Evolutionary conservation across 257 asterid species (phyloP), one percentile per base, ranked within the genome.

Genomic region (Echites panduratus): DNA sequence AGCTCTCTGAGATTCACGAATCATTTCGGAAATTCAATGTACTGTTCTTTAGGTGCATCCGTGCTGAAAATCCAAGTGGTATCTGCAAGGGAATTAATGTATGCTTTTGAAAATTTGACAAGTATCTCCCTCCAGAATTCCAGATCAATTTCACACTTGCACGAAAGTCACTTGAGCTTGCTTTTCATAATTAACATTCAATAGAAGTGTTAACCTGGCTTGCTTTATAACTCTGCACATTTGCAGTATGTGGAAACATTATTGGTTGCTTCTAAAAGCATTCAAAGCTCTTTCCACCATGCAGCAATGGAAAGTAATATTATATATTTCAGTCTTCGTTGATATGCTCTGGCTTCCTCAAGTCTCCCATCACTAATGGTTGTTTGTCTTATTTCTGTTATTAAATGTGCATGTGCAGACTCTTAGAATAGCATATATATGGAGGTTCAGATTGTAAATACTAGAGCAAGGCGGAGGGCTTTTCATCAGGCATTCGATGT

Each of bases 391-490:
- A 54, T 54, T n/a, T 54, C 27, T 22, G 29, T 7, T n/a, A 54
- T 54, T n/a, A 22, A 20, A 20, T 54, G 26, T 54, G 9, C 27
- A 19, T 9, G 8, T 54, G 32, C 62, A 54, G 62, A 54, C 3
- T n/a, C 14, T 54, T n/a, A 54, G 62, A 9, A 8, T n/a, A 54
- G 7, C 62, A 22, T 9, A 0, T 22, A 22, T 7, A n/a, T n/a
- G 62, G 26, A n/a, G 62, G 54, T 79, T 61, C 75, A 72, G 26
- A 29, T 47, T 62, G 80, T 50, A 53, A 76, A 76, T 62, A 79
- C 83, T 57, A 79, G 83, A 40, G 79, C 75, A 49, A 59, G 83
- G 78, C 71, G 41, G 67, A 72, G 69, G 66, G 78, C 80, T 66
- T 68, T 79, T 22, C 16, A 40, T 44, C 41, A 50, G 8, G 80